Base-by-base conservation (phyloP, 1,284 basidiomycete genomes). In the Ceraceosorus guamensis region DNA sequence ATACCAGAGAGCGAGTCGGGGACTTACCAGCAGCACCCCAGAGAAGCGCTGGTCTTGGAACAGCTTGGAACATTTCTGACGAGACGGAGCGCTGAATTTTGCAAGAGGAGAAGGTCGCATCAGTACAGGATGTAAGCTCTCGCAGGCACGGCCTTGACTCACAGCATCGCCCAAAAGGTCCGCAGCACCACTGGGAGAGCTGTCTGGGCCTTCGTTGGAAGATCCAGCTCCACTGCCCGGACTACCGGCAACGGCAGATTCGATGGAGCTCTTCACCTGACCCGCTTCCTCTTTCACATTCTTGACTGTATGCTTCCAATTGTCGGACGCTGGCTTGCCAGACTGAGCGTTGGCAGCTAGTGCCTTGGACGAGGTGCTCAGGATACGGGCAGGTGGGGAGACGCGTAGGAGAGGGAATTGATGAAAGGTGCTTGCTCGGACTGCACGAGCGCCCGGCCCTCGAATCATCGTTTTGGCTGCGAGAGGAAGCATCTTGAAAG, bases 31-130 rank as follows among this genome's bases (percentile, higher is more conserved):
- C 73, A 11, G 62, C 65, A 44, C 75, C 75, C 71, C 73, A 78
- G 30, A 75, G 49, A 46, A 80, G 55, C 7, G 76, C 77, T 5
- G 77, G 78, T n/a, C 66, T 67, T 7, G 79, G 79, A 7, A 80
- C 78, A 4, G 60, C 66, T 39, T 68, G 56, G 33, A 76, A 66
- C 59, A 79, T 70, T 47, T 73, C 71, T 16, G 50, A 66, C 6
- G 79, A 79, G 56, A 79, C 76, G 43, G 60, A 24, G 3, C 24
- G 24, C 24, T 24, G 24, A 61, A 57, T 59, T 62, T 41, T 52
- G 33, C 33, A 32, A 14, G 3, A 48, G 11, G 13, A 24, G 13
- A 30, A 37, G 3, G 2, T 4, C 4, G n/a, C 2, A 50, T 14
- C 24, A 37, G 31, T 39, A n/a, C 30, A 24, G 30, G 3, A 13